Base-by-base conservation (phyloP, 2,329 filamentous ascomycete species). In the Penicillium nordicum region DNA sequence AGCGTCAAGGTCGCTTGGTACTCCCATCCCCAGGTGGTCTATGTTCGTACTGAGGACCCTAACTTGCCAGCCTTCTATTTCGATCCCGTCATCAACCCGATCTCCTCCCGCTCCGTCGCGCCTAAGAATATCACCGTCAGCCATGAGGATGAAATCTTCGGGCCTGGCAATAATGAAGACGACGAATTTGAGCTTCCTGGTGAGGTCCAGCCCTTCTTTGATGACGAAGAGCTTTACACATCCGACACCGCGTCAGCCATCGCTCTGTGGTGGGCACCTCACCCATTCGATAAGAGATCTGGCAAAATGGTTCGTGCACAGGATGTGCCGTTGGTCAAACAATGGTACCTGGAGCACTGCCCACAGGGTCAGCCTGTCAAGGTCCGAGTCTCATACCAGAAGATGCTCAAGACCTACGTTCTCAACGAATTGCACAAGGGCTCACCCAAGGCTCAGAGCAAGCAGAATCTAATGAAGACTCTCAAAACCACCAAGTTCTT, bases 401-500 rank as follows among this genome's bases (percentile, higher is more conserved):
- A 99, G 78, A 80, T 99, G 57, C 81, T 99, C 42, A 99, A 99
- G 80, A 93, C 90, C 4, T 99, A 87, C 66, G 94, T 99, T 18
- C 82, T 99, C 63, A 99, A 99, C 66, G 93, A 97, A 76, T 81
- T 99, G 45, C 95, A 99, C 76, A 95, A 93, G 79, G 95, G 92
- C 77, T 90, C 89, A 63, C 91, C 93, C 7, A 97, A 99, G 80
- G 90, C 94, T 4, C 88, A 96, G 65, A 96, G 92, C 78, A 96
- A 93, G 72, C 94, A 99, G 70, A 91, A 95, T 68, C 77, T 99
- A 56, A 84, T 97, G 72, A 86, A 86, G 67, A 95, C 91, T 9
- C 77, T 99, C 63, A 97, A 97, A 76, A 87, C 91, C 65, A 99
- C 94, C 46, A 99, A 99, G 71, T 99, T 99, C 79, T 99, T 99